phyloP scores from a whole-genome alignment of 768 basidiomycete genomes.

The Leccinum aurantiacum region DNA sequence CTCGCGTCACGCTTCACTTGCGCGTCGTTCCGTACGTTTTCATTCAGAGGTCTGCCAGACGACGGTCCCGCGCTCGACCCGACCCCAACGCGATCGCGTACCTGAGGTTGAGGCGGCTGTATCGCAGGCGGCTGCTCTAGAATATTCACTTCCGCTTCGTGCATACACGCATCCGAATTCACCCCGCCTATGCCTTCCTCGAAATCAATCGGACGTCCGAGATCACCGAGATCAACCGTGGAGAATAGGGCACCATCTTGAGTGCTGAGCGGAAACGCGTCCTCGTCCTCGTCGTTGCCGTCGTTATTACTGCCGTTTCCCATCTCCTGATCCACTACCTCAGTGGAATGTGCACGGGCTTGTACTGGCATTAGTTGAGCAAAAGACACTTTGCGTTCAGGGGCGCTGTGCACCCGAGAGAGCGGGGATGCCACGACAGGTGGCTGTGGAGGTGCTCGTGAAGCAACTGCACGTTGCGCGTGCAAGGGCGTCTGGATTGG shows the following conservation, averaged over 20 bases:
- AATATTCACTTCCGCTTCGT: slow-evolving; percentile 1
- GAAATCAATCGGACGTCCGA: slow-evolving; percentile 39
- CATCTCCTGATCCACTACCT: slow-evolving; percentile 2
- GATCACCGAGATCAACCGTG: slow-evolving; percentile 49
- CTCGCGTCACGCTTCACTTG: slow-evolving; percentile 1
- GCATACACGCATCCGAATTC: slow-evolving; percentile 10
- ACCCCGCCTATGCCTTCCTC: slow-evolving; percentile 35
- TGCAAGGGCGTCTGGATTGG: slow-evolving; percentile 37
- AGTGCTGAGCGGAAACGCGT: slow-evolving; percentile 51
- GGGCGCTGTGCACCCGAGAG: slow-evolving; percentile 7
- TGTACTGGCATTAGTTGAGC: background rate
- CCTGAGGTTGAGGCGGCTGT: slow-evolving; percentile 8
- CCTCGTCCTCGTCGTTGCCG: slow-evolving; percentile 26
- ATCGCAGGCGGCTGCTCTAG: background rate
- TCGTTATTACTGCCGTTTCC: background rate
- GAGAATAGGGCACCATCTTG: slow-evolving; percentile 71
- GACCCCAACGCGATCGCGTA: slow-evolving; percentile 4
- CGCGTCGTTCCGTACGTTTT: background rate
- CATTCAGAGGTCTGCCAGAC: background rate
- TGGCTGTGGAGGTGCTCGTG: slow-evolving; percentile 7
- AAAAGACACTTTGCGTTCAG: slow-evolving; percentile 17
- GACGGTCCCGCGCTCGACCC: slow-evolving; percentile 1
- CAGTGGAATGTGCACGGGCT: background rate
- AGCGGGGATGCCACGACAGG: slow-evolving; percentile 13
- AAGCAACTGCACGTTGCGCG: slow-evolving; percentile 28